Conservation (phyloP, 257 asterid genomes). For the Asclepias syriaca region DNA sequence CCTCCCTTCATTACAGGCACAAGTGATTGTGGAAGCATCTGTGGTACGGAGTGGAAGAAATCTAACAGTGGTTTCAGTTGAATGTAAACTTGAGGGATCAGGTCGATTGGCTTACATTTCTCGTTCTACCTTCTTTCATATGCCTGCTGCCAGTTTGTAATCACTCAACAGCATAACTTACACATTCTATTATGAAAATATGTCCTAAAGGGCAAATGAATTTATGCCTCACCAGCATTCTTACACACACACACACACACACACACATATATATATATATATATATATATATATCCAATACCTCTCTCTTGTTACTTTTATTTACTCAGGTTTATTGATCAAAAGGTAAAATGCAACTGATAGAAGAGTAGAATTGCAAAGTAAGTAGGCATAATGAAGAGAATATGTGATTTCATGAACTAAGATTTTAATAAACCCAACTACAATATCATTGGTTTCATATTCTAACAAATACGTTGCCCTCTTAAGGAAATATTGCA, state of each 20-base stretch:
- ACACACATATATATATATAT: no score
- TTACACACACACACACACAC: background rate
- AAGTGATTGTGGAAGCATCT: constrained; percentile 52
- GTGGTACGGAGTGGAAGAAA: constrained; percentile 80
- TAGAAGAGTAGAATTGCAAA: no score
- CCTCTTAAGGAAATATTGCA: constrained; percentile 74
- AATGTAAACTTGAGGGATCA: constrained; percentile 55
- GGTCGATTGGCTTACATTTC: constrained; percentile 48
- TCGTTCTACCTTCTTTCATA: constrained; percentile 62
- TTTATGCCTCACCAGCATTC: background rate
- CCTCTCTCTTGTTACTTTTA: no score
- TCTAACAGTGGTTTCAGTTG: constrained; percentile 55
- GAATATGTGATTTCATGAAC: background rate
- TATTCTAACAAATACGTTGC: constrained; percentile 2
- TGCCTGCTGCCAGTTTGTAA: constrained; percentile 68
- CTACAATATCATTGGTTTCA: background rate
- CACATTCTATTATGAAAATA: background rate
- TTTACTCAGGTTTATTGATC: no score
- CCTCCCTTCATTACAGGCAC: constrained; percentile 38
- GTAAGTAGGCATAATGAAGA: background rate
- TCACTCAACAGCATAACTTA: background rate
- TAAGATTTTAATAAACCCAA: background rate
- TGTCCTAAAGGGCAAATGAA: background rate
- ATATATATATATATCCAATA: no score
- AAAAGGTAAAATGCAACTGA: no score